phyloP scores from a whole-genome alignment of 2,329 filamentous ascomycete genomes.

The Exophiala oligosperma region DNA sequence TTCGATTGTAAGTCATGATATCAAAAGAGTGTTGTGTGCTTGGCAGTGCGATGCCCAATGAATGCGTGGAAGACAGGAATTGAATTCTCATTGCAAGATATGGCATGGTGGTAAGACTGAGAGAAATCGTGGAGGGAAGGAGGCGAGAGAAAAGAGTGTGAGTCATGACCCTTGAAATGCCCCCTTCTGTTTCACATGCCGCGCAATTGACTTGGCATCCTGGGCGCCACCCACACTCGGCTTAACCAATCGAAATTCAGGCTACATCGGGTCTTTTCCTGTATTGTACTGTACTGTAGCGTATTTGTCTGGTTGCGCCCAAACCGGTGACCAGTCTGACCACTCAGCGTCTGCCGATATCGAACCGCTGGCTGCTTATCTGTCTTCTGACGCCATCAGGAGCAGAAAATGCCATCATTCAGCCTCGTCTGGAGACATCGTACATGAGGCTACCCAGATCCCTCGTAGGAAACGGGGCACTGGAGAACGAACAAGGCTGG shows the following conservation, averaged over 20 bases:
- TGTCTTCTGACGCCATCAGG: neutral
- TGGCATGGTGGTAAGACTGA: too few species aligned
- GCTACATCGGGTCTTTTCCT: neutral
- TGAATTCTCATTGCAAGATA: neutral
- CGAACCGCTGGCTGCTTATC: neutral
- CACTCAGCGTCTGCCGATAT: neutral
- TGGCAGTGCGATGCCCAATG: neutral
- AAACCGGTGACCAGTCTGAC: constrained; percentile 14
- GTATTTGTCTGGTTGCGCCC: neutral
- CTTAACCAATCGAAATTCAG: constrained; percentile 13
- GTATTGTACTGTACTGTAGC: too few species aligned
- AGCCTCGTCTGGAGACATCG: neutral
- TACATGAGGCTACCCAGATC: too few species aligned
- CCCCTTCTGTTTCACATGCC: constrained; percentile 17
- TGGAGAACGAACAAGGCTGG: too few species aligned
- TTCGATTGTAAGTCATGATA: neutral
- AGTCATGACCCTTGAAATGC: constrained; percentile 3
- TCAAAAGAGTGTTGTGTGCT: too few species aligned
- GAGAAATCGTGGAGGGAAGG: too few species aligned
- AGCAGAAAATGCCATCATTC: neutral
- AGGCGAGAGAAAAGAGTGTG: constrained; percentile 10
- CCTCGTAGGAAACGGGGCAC: too few species aligned
- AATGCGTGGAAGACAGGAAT: neutral
- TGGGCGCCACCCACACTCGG: constrained; percentile 1
- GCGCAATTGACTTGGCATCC: constrained; percentile 1